phyloP scores from a whole-genome alignment of 768 basidiomycete genomes.

The Daedaleopsis sinensis region DNA sequence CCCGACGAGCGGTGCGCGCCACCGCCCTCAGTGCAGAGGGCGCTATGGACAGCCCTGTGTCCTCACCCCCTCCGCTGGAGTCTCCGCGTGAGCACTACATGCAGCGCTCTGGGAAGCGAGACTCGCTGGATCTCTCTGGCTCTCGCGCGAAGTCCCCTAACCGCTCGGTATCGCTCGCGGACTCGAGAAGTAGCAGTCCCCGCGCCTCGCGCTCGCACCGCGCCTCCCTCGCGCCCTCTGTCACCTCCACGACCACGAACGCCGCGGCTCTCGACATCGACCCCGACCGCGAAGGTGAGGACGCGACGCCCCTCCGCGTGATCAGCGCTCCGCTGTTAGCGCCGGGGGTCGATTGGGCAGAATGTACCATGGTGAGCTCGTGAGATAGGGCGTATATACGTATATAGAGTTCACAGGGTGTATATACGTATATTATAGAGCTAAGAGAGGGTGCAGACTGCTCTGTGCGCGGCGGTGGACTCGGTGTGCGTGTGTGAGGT shows the following conservation, averaged over 20 bases:
- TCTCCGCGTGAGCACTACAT: constrained; percentile 13
- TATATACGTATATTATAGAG: no score
- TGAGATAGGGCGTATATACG: no score
- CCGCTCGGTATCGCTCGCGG: constrained; percentile 1
- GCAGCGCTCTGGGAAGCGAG: constrained; percentile 6
- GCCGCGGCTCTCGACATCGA: constrained; percentile 14
- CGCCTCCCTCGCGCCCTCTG: constrained; percentile 27
- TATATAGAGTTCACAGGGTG: no score
- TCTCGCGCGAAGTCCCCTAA: constrained; percentile 13
- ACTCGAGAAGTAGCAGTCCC: constrained; percentile 19
- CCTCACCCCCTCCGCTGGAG: constrained; percentile 16
- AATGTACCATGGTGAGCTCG: no score
- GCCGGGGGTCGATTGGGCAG: no score
- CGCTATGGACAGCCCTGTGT: constrained; percentile 15
- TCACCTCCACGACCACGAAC: constrained; percentile 19
- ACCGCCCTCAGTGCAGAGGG: constrained; percentile 32
- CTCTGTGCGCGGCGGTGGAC: no score
- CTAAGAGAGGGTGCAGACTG: no score
- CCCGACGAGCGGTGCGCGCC: no score
- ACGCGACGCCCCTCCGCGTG: no score
- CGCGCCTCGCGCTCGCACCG: constrained; percentile 7
- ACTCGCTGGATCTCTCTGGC: constrained; percentile 19
- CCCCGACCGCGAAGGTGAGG: constrained; percentile 31
- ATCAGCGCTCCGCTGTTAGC: no score
- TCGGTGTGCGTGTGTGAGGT: no score